Evolutionary conservation across 441 rosid genomes (phyloP), one percentile per base, ranked within the genome.

Genomic region (Brassica hybrid): DNA sequence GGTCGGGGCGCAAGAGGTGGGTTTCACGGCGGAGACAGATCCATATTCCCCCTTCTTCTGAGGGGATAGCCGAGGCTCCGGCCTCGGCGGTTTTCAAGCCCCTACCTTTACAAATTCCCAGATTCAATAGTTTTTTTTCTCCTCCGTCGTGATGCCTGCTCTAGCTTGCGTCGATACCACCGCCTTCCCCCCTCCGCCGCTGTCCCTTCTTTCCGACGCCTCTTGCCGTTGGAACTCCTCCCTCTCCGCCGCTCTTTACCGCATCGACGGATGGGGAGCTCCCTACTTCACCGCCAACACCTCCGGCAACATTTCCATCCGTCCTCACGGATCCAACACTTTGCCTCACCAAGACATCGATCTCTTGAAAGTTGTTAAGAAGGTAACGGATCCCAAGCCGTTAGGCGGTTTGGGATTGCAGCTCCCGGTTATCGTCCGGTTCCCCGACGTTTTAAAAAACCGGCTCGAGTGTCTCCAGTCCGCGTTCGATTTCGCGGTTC

Each of bases 1-100:
- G 63, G 82, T 65, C 70, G 85, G 82, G 85, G 82, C 14, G 73
- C 84, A 48, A 79, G 88, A 82, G 92, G 79, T 83, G 86, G 87
- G 67, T 77, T 66, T 59, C 79, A 79, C 87, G 77, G 85, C 87
- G 82, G 82, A 72, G 74, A 84, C 79, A 83, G 90, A 88, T 78
- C 81, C 86, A 66, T 81, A 84, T 72, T 65, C 91, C 88, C 90
- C 86, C 81, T 87, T 87, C 97, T 87, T 87, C 85, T 92, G 98
- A 87, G 97, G 99, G 99, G 98, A 91, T 90, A 87, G 97, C 98
- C 98, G 99, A 88, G 98, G 99, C 99, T 85, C 83, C 90, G 97
- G 99, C 99, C 99, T 95, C 99, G 99, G 97, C 98, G 96, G 98
- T 89, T 89, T 87, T 75, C 79, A 93, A 93, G 88, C 97, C 98